Percentiles rank a stretch among this genome's conserved stretches.
Evolutionary conservation across 768 basidiomycete species (phyloP).

Genomic region (Solioccasus polychromus): DNA sequence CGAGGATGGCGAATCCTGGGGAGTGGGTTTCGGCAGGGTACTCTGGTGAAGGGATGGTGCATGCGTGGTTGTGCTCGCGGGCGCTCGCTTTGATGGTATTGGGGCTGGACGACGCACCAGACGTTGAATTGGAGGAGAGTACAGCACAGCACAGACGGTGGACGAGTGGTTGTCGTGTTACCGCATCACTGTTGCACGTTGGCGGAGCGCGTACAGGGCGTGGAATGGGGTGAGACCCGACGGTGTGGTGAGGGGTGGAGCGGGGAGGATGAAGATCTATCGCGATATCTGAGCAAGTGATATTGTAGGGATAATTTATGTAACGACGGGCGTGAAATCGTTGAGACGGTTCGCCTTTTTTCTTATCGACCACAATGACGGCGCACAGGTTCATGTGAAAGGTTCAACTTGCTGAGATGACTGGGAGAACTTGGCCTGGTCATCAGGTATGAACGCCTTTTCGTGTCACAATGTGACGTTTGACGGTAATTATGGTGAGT

Average conservation of each 20-base stretch:
- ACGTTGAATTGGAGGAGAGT: slow-evolving; percentile 13
- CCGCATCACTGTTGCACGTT: slow-evolving; percentile 14
- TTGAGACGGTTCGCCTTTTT: too few species aligned
- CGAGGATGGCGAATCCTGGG: slow-evolving; percentile 37
- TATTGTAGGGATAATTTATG: too few species aligned
- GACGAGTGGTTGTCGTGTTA: slow-evolving; percentile 25
- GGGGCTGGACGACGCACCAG: slow-evolving; percentile 29
- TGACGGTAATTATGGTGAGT: too few species aligned
- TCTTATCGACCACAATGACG: too few species aligned
- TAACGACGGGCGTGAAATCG: too few species aligned
- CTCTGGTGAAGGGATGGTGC: slow-evolving; percentile 71
- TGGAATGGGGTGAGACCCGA: slow-evolving; percentile 1
- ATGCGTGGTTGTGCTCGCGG: slow-evolving; percentile 62
- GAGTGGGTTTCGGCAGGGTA: slow-evolving; percentile 76
- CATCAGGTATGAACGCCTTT: too few species aligned
- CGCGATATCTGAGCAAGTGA: slow-evolving; percentile 5
- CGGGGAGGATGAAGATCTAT: slow-evolving; percentile 27
- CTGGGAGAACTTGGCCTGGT: too few species aligned
- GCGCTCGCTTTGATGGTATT: slow-evolving; percentile 62
- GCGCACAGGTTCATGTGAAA: too few species aligned
- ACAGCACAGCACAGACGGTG: slow-evolving; percentile 20
- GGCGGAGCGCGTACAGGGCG: slow-evolving; percentile 3
- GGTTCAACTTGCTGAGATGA: too few species aligned
- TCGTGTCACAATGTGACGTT: too few species aligned
- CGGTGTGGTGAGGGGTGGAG: slow-evolving; percentile 15